A percentile compares a stretch with the other conserved stretches of the same genome.
Evolutionary conservation across 345 rosid genomes (phyloP).

Genomic region (Bruguiera parviflora): DNA sequence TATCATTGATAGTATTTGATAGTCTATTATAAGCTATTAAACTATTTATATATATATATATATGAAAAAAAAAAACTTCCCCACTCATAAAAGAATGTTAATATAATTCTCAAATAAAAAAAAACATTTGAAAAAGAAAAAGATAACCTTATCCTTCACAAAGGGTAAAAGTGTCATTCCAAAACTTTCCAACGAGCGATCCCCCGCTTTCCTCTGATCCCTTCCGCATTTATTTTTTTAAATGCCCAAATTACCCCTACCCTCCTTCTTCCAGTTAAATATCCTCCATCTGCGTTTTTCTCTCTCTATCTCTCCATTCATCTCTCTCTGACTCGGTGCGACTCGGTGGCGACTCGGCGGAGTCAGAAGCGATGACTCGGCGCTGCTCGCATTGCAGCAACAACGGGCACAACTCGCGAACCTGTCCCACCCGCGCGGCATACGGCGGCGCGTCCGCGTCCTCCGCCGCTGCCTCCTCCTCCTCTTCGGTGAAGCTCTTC

Average conservation of each 20-base stretch:
- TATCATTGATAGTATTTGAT: no score
- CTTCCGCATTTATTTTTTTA: not conserved
- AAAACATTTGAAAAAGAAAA: not conserved
- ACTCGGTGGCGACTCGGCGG: constrained; percentile 1
- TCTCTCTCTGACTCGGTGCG: not conserved
- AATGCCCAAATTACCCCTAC: not conserved
- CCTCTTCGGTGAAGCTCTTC: constrained; percentile 70
- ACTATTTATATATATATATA: no score
- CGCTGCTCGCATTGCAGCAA: constrained; percentile 96
- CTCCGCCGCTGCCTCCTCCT: constrained; percentile 1
- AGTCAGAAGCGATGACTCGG: constrained; percentile 60
- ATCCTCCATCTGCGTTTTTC: not conserved
- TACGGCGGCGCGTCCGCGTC: constrained; percentile 14
- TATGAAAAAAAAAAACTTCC: no score
- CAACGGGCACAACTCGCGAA: constrained; percentile 95
- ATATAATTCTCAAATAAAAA: not conserved
- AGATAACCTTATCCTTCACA: not conserved
- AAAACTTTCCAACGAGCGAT: not conserved
- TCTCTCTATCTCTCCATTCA: not conserved
- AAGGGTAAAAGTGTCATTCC: constrained; percentile 1
- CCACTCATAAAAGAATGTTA: no score
- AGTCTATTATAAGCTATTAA: no score
- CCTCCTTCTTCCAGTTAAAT: not conserved
- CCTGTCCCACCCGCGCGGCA: constrained; percentile 68
- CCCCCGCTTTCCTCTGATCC: constrained; percentile 10